These are phyloP conservation scores for Puccinia sorghi DNA, from an alignment of 1,284 basidiomycete genomes.

Conservation along the genomic window DNA sequence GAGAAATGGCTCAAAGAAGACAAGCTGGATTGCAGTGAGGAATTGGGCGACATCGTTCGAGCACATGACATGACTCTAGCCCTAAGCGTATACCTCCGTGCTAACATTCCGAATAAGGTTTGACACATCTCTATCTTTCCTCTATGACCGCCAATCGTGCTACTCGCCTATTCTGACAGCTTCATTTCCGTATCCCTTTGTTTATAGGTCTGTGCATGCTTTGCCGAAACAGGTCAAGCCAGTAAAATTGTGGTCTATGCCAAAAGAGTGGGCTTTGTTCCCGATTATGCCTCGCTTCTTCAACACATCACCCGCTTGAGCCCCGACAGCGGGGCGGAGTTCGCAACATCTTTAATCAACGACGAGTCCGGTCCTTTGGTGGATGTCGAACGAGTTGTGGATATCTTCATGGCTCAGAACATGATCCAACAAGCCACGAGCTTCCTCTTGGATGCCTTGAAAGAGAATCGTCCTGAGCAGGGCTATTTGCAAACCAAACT, in stretches of 20 bases:
- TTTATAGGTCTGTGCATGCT: constrained; percentile 73
- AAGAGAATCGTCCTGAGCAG: constrained; percentile 98
- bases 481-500: constrained; percentile 93
- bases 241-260: constrained; percentile 98
- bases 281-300: constrained; percentile 90
- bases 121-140: constrained; percentile 47
- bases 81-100: constrained; percentile 96
- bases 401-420: constrained; percentile 99
- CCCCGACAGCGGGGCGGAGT: constrained; percentile 97
- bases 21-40: constrained; percentile 98
- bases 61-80: constrained; percentile 96
- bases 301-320: constrained; percentile 97
- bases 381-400: constrained; percentile 90
- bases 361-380: constrained; percentile 90
- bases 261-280: constrained; percentile 93
- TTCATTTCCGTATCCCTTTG: not conserved
- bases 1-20: constrained; percentile 99
- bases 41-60: constrained; percentile 96
- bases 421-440: constrained; percentile 99
- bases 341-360: constrained; percentile 90
- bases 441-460: constrained; percentile 96
- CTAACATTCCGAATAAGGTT: constrained; percentile 98
- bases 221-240: constrained; percentile 97
- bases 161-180: not conserved
- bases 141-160: not conserved